Evolutionary conservation across 495 filamentous ascomycete genomes (phyloP), one percentile per base, ranked within the genome.

Genomic region (Daldinia childiae): DNA sequence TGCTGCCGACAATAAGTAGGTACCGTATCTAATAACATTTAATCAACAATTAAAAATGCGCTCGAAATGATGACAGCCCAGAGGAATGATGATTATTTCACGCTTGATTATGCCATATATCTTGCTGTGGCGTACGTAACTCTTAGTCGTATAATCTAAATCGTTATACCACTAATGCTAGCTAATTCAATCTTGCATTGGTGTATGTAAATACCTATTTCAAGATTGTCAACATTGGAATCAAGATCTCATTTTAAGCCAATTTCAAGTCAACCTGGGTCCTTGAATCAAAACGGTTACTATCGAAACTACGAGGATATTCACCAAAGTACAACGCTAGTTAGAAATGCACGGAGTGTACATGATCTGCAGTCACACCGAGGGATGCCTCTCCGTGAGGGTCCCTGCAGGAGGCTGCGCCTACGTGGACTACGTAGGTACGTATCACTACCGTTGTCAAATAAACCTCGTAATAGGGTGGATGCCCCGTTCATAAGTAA

Each of bases 331-430:
- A 34, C 24, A 50, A 19, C 32, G 30, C 59, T 60, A 27, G 32
- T 19, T 1, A 30, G 32, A 39, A 30, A 30, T 54, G 50, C 24
- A 54, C 12, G 27, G 50, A 54, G 30, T 62, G 71, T 63, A 66
- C 62, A 63, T 32, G 71, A 73, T 73, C 71, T 73, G 57, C 71
- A 69, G 71, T 69, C 62, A 69, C 66, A 73, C 71, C 66, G 66
- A 73, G 66, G 71, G 48, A 69, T 41, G 17, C 58, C 61, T 62
- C 51, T 68, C 71, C 62, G 57, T 73, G 50, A 64, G 71, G 66
- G 71, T 65, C 71, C 71, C 71, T 73, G 71, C 71, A 73, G 71
- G 69, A 69, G 61, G 68, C 67, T 73, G 43, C 61, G 70, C 62
- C 65, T 69, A 69, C 71, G 57, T 69, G 62, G 57, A 58, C 57